These are phyloP conservation scores for Musa beccarii DNA, from an alignment of 176 grass and related monocot genomes.

Conservation along the genomic window DNA sequence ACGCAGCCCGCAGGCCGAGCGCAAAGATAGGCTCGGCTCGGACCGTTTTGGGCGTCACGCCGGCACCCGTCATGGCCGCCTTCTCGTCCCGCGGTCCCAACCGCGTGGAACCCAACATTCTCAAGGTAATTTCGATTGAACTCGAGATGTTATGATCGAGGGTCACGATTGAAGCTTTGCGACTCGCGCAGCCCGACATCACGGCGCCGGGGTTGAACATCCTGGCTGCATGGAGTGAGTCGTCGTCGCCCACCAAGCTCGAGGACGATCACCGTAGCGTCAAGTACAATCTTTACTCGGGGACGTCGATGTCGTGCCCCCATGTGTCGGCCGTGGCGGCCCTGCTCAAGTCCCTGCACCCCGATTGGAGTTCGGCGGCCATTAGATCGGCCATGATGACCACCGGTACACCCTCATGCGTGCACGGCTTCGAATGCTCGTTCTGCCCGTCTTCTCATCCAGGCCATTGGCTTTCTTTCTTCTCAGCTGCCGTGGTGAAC, in stretches of 20 bases:
- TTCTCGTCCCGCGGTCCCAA: slow-evolving; percentile 95
- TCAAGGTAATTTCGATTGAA: slow-evolving; percentile 37
- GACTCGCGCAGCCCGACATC: slow-evolving; percentile 54
- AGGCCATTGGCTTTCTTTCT: neutral
- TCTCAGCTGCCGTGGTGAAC: slow-evolving; percentile 36
- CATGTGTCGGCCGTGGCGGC: slow-evolving; percentile 67
- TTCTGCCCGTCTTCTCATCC: neutral
- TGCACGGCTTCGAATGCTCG: neutral
- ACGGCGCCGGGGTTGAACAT: slow-evolving; percentile 87
- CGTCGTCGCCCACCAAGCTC: slow-evolving; percentile 78
- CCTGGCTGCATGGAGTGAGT: slow-evolving; percentile 89
- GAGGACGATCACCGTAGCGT: slow-evolving; percentile 65
- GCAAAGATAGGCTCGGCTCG: slow-evolving; percentile 33
- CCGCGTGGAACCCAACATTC: slow-evolving; percentile 63
- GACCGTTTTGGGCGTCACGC: slow-evolving; percentile 47
- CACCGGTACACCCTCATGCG: slow-evolving; percentile 39
- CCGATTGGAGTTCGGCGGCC: slow-evolving; percentile 70
- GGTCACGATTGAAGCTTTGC: neutral
- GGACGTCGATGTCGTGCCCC: slow-evolving; percentile 96
- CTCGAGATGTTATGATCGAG: neutral
- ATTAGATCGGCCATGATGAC: slow-evolving; percentile 91
- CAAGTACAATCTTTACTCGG: slow-evolving; percentile 77
- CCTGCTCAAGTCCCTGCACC: slow-evolving; percentile 55
- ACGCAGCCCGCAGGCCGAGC: slow-evolving; percentile 29
- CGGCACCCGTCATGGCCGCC: slow-evolving; percentile 71